phyloP scores from a whole-genome alignment of 441 rosid species.

The Dalechampia spathulata region DNA sequence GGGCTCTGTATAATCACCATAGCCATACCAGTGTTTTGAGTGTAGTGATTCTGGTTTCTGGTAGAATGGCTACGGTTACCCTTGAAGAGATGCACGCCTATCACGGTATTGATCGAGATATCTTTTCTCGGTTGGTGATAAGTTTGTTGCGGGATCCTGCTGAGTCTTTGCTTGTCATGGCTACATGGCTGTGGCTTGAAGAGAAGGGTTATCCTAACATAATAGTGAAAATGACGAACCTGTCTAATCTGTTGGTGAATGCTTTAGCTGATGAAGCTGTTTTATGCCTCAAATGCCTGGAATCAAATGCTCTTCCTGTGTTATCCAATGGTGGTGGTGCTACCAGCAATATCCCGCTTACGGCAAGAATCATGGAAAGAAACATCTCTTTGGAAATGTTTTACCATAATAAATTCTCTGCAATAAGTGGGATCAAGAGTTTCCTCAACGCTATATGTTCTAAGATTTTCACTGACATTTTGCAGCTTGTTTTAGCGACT shows the following conservation, averaged over 20 bases:
- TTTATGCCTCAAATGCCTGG: slow-evolving; percentile 27
- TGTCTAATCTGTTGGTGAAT: slow-evolving; percentile 24
- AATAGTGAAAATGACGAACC: slow-evolving; percentile 17
- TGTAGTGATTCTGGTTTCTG: neutral
- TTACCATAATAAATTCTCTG: slow-evolving; percentile 30
- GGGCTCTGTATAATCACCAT: neutral
- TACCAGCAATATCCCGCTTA: slow-evolving; percentile 22
- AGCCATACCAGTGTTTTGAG: neutral
- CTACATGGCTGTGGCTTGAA: slow-evolving; percentile 69
- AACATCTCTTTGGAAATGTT: slow-evolving; percentile 28
- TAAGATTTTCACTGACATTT: slow-evolving; percentile 42
- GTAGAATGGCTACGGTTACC: slow-evolving; percentile 24
- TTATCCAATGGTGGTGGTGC: neutral
- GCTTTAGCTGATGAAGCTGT: slow-evolving; percentile 40
- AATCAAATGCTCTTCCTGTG: neutral
- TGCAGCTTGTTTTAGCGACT: slow-evolving; percentile 19
- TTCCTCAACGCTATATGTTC: slow-evolving; percentile 41
- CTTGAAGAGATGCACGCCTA: slow-evolving; percentile 31
- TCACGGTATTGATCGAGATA: slow-evolving; percentile 40
- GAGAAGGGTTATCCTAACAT: slow-evolving; percentile 36
- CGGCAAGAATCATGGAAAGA: slow-evolving; percentile 22
- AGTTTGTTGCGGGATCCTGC: slow-evolving; percentile 27
- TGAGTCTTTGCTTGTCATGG: slow-evolving; percentile 48
- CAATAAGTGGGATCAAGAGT: slow-evolving; percentile 44
- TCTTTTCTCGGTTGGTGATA: slow-evolving; percentile 39